Conservation (phyloP, 2,329 filamentous ascomycete species). For the Fusarium mexicanum region DNA sequence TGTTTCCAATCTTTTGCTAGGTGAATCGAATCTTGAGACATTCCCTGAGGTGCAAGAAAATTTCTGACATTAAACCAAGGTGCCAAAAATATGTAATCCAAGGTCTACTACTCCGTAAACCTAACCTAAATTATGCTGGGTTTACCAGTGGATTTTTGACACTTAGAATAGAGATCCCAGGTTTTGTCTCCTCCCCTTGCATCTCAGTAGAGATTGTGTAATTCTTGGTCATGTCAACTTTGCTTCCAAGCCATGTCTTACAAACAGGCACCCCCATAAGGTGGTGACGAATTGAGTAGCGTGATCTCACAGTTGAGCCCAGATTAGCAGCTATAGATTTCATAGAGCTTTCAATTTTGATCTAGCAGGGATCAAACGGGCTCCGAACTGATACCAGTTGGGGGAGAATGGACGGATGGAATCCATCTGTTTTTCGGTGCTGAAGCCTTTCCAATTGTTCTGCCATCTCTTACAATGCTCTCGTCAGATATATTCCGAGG, state of each 20-base stretch:
- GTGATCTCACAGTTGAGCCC: background rate
- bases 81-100: background rate
- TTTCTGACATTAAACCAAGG: background rate
- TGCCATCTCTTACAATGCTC: background rate
- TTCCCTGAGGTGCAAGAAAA: background rate
- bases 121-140: background rate
- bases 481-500: background rate
- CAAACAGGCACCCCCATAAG: background rate
- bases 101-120: background rate
- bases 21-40: slow-evolving; percentile 5
- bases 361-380: background rate
- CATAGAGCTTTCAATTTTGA: background rate
- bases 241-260: background rate
- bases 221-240: background rate
- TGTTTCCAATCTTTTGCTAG: background rate
- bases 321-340: background rate
- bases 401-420: background rate
- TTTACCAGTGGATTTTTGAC: background rate
- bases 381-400: background rate
- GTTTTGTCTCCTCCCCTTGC: background rate
- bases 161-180: background rate
- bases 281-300: background rate
- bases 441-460: background rate
- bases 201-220: background rate
- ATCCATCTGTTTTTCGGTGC: background rate